Conservation (phyloP, 306 rosid species). For the Citrullus mucosospermus region DNA sequence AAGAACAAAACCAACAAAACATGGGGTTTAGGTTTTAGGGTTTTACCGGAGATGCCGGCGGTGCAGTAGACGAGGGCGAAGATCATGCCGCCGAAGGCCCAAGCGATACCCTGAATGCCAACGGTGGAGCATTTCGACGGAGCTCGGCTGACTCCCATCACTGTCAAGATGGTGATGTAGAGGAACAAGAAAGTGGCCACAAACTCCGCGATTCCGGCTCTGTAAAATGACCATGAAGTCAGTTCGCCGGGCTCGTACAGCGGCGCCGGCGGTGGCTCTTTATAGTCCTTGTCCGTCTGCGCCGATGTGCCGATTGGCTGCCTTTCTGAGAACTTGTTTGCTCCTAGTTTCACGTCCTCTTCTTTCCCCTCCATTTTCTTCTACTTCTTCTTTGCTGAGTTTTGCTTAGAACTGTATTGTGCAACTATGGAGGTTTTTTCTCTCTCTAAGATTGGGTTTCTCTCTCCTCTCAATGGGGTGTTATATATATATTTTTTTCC, state of each 20-base stretch:
- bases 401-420: neutral
- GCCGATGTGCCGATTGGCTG: constrained; percentile 68
- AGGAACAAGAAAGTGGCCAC: constrained; percentile 83
- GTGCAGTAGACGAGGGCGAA: constrained; percentile 92
- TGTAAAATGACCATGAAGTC: constrained; percentile 80
- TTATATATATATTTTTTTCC: no score
- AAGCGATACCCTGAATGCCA: constrained; percentile 87
- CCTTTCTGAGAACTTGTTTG: constrained; percentile 61
- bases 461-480: neutral
- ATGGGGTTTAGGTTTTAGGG: neutral
- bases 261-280: constrained; percentile 84
- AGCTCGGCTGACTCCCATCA: constrained; percentile 55
- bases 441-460: neutral
- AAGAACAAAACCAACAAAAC: neutral
- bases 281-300: constrained; percentile 63
- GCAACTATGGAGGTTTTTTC: neutral
- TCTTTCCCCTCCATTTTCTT: constrained; percentile 39
- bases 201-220: constrained; percentile 89
- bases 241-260: constrained; percentile 75
- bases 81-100: constrained; percentile 99
- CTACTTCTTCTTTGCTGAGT: neutral
- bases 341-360: constrained; percentile 85
- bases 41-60: constrained; percentile 76
- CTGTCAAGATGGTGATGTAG: constrained; percentile 72
- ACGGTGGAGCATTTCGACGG: constrained; percentile 46